Evolutionary conservation across 2,329 filamentous ascomycete species (phyloP).

Genomic region (Botryosphaeria dothidea): DNA sequence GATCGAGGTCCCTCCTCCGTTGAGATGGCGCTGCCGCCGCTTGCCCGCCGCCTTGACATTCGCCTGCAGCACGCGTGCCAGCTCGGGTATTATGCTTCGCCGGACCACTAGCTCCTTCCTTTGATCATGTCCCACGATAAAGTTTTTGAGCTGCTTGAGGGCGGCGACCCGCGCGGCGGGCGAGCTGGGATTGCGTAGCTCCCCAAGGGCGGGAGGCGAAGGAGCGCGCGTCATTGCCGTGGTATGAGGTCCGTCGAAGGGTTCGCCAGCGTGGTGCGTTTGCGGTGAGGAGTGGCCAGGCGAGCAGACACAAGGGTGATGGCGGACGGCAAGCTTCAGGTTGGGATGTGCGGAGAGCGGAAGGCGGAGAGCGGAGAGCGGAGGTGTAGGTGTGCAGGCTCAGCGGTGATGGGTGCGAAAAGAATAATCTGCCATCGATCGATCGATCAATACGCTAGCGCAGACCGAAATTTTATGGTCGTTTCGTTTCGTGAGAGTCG

Average conservation of each 20-base stretch:
- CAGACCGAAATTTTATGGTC: background rate
- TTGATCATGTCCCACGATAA: constrained; percentile 82
- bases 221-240: constrained; percentile 36
- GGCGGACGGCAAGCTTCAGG: background rate
- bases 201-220: constrained; percentile 37
- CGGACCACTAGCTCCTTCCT: constrained; percentile 79
- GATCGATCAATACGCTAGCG: constrained; percentile 8
- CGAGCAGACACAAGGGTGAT: background rate
- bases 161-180: constrained; percentile 51
- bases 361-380: constrained; percentile 15
- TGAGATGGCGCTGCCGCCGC: constrained; percentile 37
- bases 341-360: constrained; percentile 11
- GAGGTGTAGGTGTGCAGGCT: constrained; percentile 1
- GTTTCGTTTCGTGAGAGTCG: background rate
- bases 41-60: constrained; percentile 47
- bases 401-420: constrained; percentile 1
- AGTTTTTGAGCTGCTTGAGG: constrained; percentile 79
- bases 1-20: constrained; percentile 25
- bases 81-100: constrained; percentile 66
- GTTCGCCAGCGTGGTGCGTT: background rate
- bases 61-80: constrained; percentile 55
- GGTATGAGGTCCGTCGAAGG: background rate
- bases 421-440: constrained; percentile 17
- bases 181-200: constrained; percentile 39
- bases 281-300: background rate